Percentiles rank a stretch among this genome's conserved stretches.
Conservation (phyloP, 768 basidiomycete species). For the Pleurotus citrinopileatus region DNA sequence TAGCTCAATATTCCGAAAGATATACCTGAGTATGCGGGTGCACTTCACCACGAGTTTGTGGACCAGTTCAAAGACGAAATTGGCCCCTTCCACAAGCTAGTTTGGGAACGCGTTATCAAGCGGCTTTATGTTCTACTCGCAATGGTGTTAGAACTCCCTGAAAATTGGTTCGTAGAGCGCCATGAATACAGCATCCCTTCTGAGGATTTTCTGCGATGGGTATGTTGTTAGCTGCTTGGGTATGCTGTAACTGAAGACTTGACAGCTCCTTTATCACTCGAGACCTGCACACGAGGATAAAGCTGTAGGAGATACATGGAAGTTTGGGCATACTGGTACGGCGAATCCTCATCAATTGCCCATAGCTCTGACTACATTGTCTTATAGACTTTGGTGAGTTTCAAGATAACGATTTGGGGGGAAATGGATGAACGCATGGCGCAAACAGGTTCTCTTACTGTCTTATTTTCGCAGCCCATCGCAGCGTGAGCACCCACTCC, state of each 20-base stretch:
- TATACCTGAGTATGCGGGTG: conserved; percentile 20
- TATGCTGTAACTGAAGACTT: neutral
- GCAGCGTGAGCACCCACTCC: conserved; percentile 18
- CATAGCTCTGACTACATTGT: neutral
- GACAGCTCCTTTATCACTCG: conserved; percentile 33
- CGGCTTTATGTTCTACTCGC: conserved; percentile 32
- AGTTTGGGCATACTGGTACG: conserved; percentile 43
- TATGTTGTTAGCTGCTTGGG: conserved; percentile 10
- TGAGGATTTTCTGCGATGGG: conserved; percentile 32
- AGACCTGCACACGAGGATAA: conserved; percentile 36
- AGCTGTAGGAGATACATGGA: conserved; percentile 40
- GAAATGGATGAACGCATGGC: no score
- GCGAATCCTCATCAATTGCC: neutral
- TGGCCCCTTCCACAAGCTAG: conserved; percentile 24
- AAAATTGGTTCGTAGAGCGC: conserved; percentile 37
- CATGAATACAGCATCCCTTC: conserved; percentile 33
- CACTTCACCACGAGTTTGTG: conserved; percentile 23
- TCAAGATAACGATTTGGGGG: neutral
- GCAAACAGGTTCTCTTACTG: conserved; percentile 28
- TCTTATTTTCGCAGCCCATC: conserved; percentile 34
- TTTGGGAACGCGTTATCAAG: conserved; percentile 27
- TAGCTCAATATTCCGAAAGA: conserved; percentile 35
- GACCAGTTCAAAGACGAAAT: conserved; percentile 25
- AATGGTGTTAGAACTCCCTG: conserved; percentile 43
- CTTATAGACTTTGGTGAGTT: conserved; percentile 14